These are phyloP conservation scores for Mayamaea pseudoterrestris DNA, from an alignment of 108 stramenopile species.

Conservation along the genomic window DNA sequence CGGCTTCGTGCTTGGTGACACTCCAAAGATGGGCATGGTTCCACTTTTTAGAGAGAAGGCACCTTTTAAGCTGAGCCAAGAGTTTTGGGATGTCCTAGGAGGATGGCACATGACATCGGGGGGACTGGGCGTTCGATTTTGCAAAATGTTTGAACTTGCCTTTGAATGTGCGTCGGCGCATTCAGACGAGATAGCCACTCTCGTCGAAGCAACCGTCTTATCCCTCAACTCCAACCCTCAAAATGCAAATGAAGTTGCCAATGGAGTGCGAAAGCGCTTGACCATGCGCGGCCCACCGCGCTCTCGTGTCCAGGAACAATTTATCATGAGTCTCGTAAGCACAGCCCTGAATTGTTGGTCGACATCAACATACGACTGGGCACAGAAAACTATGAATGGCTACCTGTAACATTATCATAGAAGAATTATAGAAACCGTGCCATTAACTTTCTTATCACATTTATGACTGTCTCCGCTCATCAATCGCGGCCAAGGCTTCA, in stretches of 20 bases:
- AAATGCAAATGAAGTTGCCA: constrained; percentile 39
- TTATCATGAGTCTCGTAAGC: constrained; percentile 75
- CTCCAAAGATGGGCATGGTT: constrained; percentile 86
- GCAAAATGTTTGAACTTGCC: constrained; percentile 78
- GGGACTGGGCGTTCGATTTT: constrained; percentile 62
- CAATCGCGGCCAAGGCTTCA: constrained; percentile 32
- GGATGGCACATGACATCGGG: constrained; percentile 74
- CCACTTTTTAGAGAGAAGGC: constrained; percentile 82
- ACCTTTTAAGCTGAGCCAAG: constrained; percentile 86
- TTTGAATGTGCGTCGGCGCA: constrained; percentile 64
- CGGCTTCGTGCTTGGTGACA: constrained; percentile 92
- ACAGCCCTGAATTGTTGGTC: constrained; percentile 77
- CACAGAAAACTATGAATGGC: constrained; percentile 87
- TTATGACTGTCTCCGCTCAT: no score
- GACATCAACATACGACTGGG: constrained; percentile 80
- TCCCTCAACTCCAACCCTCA: constrained; percentile 55
- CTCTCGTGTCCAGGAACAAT: constrained; percentile 55
- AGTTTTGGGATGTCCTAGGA: constrained; percentile 90
- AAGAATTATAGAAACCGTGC: no score
- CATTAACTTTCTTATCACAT: no score
- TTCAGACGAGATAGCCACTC: constrained; percentile 59
- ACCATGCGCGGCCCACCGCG: constrained; percentile 58
- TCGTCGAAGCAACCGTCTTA: constrained; percentile 71
- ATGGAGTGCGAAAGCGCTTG: constrained; percentile 54
- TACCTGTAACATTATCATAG: constrained; percentile 42